phyloP scores from a whole-genome alignment of 1,139 yeast species.

The Yamadazyma friedrichii region DNA sequence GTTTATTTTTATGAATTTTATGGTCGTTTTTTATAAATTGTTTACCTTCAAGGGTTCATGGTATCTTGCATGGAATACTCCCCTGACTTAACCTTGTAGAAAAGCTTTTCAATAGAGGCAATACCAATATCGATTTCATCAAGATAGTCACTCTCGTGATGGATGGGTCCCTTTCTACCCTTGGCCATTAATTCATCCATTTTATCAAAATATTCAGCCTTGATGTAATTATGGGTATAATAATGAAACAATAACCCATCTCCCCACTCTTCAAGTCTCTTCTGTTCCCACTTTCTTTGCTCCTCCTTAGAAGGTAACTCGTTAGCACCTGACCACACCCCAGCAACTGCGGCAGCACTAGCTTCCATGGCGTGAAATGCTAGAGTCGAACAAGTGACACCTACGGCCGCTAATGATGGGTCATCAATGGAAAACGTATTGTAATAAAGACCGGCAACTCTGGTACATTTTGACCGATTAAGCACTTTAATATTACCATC shows the following conservation, averaged over 20 bases:
- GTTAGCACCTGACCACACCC: slow-evolving; percentile 40
- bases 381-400: slow-evolving; percentile 37
- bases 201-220: slow-evolving; percentile 22
- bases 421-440: slow-evolving; percentile 41
- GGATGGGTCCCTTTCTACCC: slow-evolving; percentile 26
- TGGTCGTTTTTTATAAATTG: not conserved
- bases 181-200: slow-evolving; percentile 21
- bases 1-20: not conserved
- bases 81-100: slow-evolving; percentile 22
- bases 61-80: slow-evolving; percentile 12
- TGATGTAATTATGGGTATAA: slow-evolving; percentile 21
- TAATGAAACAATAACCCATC: slow-evolving; percentile 26
- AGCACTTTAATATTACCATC: slow-evolving; percentile 19
- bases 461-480: slow-evolving; percentile 25
- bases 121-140: slow-evolving; percentile 26
- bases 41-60: slow-evolving; percentile 4
- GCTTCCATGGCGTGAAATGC: slow-evolving; percentile 45
- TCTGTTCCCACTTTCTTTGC: slow-evolving; percentile 30
- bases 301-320: slow-evolving; percentile 28
- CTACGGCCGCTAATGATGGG: slow-evolving; percentile 42
- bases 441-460: slow-evolving; percentile 37
- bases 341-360: slow-evolving; percentile 45
- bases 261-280: slow-evolving; percentile 21
- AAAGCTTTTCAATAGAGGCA: slow-evolving; percentile 23
- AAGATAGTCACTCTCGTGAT: slow-evolving; percentile 22